Evolutionary conservation across 2,329 filamentous ascomycete species (phyloP), one percentile per base, ranked within the genome.

Genomic region (Arthrocladium fulminans): DNA sequence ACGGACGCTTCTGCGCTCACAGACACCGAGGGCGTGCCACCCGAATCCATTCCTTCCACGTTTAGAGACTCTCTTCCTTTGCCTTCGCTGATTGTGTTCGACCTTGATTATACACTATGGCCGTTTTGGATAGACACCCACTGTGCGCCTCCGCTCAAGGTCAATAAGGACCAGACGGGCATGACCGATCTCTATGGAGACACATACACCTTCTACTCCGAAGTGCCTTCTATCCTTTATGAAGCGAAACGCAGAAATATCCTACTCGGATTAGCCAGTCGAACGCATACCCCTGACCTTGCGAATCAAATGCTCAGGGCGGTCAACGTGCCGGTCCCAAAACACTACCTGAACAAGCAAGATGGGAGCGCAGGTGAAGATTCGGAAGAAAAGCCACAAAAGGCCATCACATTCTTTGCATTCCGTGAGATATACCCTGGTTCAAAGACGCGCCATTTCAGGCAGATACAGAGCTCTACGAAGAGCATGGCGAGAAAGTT

Each of bases 61-160:
- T 80, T 83, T 66, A 78, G 69, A 52, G 80, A 83, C 57, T 75
- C 79, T 35, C 76, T 81, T 0, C 86, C 88, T 0, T 76, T 95
- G 1, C 89, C 89, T 0, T 81, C 83, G 53, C 76, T 95, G 57
- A 77, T 97, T 59, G 86, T 92, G 54, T 96, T 97, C 70, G 92
- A 97, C 65, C 80, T 97, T 54, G 90, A 97, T 74, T 97, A 96
- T 74, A 97, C 92, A 0, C 75, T 97, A n/a, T 97, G 90, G 92
- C 88, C 89, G 3, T 96, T 96, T 69, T 97, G 90, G 90, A 83
- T 94, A 1, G 92, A 97, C 71, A 95, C 88, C 2, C 89, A 96
- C 67, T 84, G 92, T 59, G 79, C 80, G 20, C 77, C 81, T 5
- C 89, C 88, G 0, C 69, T 95, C 43, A 81, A 81, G 54, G 74